Evolutionary conservation across 2,329 filamentous ascomycete species (phyloP), one percentile per base, ranked within the genome.

Genomic region (Metarhizium humberi): DNA sequence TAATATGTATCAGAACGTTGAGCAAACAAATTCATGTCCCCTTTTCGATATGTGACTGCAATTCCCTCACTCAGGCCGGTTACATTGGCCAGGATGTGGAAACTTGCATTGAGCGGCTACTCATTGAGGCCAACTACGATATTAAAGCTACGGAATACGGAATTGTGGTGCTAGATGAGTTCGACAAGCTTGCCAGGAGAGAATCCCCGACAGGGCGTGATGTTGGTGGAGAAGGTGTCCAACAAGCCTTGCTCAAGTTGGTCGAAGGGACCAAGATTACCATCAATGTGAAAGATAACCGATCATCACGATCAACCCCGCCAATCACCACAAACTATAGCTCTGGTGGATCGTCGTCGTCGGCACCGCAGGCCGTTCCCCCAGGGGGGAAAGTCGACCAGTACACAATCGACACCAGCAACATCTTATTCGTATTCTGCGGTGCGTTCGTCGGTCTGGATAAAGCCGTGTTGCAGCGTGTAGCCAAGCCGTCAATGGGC

Each of bases 11-110:
- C 53, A 95, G 92, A 71, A 97, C 92, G 0, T 75, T 97, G 43
- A 94, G 92, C 62, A 87, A 91, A 65, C 87, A 94, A 53, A 81
- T 99, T n/a, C 92, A 94, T 58, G 91, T 97, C 0, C 94, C 94
- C 0, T 95, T 96, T 66, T 91, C 89, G 59, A 96, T 96, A 71
- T 92, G 90, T 58, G 92, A 97, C 71, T 97, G 92, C 70, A 96
- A 94, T 52, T 89, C 92, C 6, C 91, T 97, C 60, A 97, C 92
- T 0, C 92, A 96, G 72, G 92, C 92, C 4, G 92, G 94, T 30
- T 99, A 99, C 64, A 96, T 99, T 62, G 94, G 94, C 34, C 92
- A 97, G 67, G 94, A 99, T 67, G 92, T 92, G n/a, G 94, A 99
- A 67, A 86, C 90, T 0, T 96, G 92, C 63, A 90, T 99, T 45